Evolutionary conservation across 495 filamentous ascomycete genomes (phyloP).

Genomic region (Penicillium bialowiezense): DNA sequence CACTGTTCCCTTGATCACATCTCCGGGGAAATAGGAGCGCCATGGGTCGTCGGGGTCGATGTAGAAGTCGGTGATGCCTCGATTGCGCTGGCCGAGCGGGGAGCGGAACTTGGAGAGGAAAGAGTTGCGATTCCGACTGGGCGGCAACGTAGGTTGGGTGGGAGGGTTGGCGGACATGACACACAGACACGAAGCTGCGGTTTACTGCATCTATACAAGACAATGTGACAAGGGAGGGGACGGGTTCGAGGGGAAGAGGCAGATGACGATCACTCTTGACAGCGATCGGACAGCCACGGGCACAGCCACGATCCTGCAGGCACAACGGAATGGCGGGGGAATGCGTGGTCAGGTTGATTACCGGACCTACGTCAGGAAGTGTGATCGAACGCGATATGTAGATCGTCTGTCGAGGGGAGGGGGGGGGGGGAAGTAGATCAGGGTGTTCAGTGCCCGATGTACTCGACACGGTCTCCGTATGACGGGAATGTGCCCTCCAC

Average conservation of each 20-base stretch:
- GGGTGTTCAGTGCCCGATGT: conserved; percentile 4
- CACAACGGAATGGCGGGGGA: conserved; percentile 3
- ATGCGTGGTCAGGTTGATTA: background rate
- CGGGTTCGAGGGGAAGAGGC: conserved; percentile 8
- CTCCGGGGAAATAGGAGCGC: conserved; percentile 74
- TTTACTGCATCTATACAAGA: conserved; percentile 41
- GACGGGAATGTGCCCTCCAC: conserved; percentile 14
- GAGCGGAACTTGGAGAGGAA: conserved; percentile 58
- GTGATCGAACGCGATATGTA: conserved; percentile 14
- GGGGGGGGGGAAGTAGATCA: conserved; percentile 5
- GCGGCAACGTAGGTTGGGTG: conserved; percentile 36
- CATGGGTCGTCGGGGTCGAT: conserved; percentile 77
- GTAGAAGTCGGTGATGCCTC: conserved; percentile 79
- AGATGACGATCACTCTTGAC: conserved; percentile 4
- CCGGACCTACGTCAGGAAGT: conserved; percentile 11
- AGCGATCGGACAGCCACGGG: conserved; percentile 1
- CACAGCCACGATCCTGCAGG: background rate
- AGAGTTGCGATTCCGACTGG: conserved; percentile 47
- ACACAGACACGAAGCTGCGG: conserved; percentile 34
- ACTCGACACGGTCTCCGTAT: conserved; percentile 18
- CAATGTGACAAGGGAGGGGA: conserved; percentile 8
- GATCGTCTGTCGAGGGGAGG: conserved; percentile 7
- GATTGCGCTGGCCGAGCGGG: conserved; percentile 62
- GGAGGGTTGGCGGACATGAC: conserved; percentile 48
- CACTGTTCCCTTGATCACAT: conserved; percentile 68